Conservation (phyloP, 139 green algal genomes). For the Zygnema circumcarinatum region DNA sequence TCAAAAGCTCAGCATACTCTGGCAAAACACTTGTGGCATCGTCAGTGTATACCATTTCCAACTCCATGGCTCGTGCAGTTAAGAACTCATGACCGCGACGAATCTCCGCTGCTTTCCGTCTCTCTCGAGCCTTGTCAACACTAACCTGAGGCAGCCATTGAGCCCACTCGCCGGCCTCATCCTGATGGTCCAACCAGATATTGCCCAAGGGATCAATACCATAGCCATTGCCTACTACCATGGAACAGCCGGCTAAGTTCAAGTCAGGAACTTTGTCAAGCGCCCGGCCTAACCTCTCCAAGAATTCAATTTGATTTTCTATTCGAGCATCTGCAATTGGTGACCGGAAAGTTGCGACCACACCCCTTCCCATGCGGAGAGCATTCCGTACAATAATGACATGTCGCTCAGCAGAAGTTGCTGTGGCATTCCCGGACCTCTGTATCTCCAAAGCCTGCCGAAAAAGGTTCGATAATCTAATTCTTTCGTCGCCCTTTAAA, state of each 20-base stretch:
- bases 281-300: neutral
- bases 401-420: conserved; percentile 16
- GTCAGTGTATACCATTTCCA: conserved; percentile 55
- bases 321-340: neutral
- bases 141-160: neutral
- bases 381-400: conserved; percentile 35
- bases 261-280: conserved; percentile 32
- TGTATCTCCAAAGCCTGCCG: conserved; percentile 33
- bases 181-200: conserved; percentile 15
- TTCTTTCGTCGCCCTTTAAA: neutral
- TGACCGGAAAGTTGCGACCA: conserved; percentile 15
- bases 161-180: conserved; percentile 31
- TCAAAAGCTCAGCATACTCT: conserved; percentile 36
- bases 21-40: neutral
- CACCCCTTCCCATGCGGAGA: conserved; percentile 41
- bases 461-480: conserved; percentile 20
- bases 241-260: conserved; percentile 12
- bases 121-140: neutral
- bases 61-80: conserved; percentile 30
- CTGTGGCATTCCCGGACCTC: conserved; percentile 8
- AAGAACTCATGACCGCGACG: conserved; percentile 12
- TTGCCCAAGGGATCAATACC: conserved; percentile 21
- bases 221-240: conserved; percentile 28
- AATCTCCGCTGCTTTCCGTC: neutral
- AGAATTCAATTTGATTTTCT: neutral